Percentiles rank a stretch among this genome's conserved stretches.
These are phyloP conservation scores for Eruca vesicaria DNA, from an alignment of 441 rosid species.

Conservation along the genomic window DNA sequence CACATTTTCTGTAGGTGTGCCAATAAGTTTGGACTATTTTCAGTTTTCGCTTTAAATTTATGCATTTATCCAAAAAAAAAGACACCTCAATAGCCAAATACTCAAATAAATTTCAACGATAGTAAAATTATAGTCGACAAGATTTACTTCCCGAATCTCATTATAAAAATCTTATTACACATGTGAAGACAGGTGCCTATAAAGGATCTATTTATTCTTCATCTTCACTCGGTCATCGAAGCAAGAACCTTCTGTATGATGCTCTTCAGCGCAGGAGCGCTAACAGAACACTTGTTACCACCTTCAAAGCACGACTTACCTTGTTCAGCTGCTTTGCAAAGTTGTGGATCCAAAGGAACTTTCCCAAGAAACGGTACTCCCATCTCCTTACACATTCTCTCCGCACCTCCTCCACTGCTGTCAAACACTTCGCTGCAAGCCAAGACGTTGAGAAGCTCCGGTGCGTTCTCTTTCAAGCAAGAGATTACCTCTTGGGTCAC, in stretches of 20 bases:
- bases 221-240: conserved; percentile 34
- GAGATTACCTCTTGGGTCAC: no score
- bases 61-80: neutral
- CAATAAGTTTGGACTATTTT: neutral
- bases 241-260: conserved; percentile 58
- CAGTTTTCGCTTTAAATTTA: neutral
- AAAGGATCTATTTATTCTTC: neutral
- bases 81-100: neutral
- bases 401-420: conserved; percentile 85
- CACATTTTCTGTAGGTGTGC: conserved; percentile 35
- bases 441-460: conserved; percentile 59
- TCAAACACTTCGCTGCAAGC: conserved; percentile 79
- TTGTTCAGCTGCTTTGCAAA: conserved; percentile 92
- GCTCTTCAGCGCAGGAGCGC: conserved; percentile 66
- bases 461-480: conserved; percentile 82
- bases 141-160: neutral
- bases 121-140: neutral
- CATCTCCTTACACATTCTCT: conserved; percentile 83
- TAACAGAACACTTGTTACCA: conserved; percentile 54
- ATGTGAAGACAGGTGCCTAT: neutral
- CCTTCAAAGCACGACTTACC: conserved; percentile 84
- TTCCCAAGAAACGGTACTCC: conserved; percentile 83
- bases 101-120: neutral
- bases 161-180: neutral
- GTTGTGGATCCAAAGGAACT: conserved; percentile 92